A percentile compares a stretch with the other conserved stretches of the same genome.
Evolutionary conservation across 805 yeast species (phyloP).

Genomic region (Metschnikowia matae): DNA sequence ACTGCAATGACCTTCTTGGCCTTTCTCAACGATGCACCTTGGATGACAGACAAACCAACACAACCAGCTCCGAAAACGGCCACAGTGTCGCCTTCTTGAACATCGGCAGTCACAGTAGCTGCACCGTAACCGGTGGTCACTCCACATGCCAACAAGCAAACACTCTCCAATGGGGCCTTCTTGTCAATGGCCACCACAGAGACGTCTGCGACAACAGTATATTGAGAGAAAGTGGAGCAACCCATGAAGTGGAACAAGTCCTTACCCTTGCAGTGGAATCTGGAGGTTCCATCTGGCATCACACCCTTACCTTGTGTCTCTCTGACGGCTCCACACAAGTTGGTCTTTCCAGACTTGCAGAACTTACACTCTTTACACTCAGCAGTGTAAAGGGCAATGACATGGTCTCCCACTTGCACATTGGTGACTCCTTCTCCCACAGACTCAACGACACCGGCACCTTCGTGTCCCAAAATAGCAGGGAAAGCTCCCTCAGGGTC

Average conservation of each 20-base stretch:
- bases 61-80: constrained; percentile 98
- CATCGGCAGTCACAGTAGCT: constrained; percentile 89
- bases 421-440: constrained; percentile 90
- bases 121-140: constrained; percentile 99
- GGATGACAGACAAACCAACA: constrained; percentile 93
- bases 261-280: constrained; percentile 86
- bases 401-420: constrained; percentile 92
- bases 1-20: constrained; percentile 81
- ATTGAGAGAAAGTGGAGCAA: constrained; percentile 93
- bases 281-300: constrained; percentile 96
- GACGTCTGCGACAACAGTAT: constrained; percentile 96
- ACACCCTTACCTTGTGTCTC: constrained; percentile 98
- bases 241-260: constrained; percentile 94
- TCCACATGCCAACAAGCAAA: constrained; percentile 96
- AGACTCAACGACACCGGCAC: constrained; percentile 94
- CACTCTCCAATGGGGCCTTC: constrained; percentile 76
- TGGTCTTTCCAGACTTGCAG: constrained; percentile 93
- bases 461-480: constrained; percentile 92
- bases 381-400: constrained; percentile 91
- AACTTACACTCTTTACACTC: constrained; percentile 95
- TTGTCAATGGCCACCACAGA: constrained; percentile 90
- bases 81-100: constrained; percentile 85
- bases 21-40: constrained; percentile 83
- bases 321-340: constrained; percentile 91
- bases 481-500: constrained; percentile 98